Conservation (phyloP, 192 early-diverging fungal species). For the Entomortierella chlamydospora region DNA sequence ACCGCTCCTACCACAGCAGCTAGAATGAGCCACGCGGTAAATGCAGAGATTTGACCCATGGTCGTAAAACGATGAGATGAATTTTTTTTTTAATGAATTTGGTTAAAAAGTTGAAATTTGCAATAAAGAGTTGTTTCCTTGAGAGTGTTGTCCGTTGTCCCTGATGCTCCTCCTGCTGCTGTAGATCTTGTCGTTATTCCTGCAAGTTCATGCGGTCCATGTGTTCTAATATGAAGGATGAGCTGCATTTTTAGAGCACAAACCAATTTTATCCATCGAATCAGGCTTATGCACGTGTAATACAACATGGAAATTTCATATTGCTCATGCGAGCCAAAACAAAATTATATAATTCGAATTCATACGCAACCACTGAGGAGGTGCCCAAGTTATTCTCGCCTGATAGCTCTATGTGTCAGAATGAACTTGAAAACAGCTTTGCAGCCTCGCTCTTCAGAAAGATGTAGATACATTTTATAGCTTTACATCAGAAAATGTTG, state of each 20-base stretch:
- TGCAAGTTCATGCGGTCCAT: neutral
- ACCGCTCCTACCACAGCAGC: conserved; percentile 45
- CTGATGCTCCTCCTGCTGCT: neutral
- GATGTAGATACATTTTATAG: no score
- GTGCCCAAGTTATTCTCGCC: no score
- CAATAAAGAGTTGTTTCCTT: neutral
- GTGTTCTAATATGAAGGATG: neutral
- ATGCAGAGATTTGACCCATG: conserved; percentile 44
- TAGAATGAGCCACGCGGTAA: conserved; percentile 38
- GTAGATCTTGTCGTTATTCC: neutral
- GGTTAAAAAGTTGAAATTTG: neutral
- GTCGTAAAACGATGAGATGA: neutral
- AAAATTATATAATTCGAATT: no score
- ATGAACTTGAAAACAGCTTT: no score
- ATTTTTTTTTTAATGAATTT: neutral
- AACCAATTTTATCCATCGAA: neutral
- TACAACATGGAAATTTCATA: no score
- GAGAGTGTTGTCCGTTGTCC: neutral
- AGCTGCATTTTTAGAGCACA: neutral
- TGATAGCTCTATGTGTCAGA: no score
- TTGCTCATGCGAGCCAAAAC: no score
- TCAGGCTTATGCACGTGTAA: neutral
- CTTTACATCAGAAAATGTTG: no score
- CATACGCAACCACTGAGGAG: no score
- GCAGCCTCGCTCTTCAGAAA: no score